Base-by-base conservation (phyloP, 176 grass and related monocot species). In the Echinochloa phyllopogon region DNA sequence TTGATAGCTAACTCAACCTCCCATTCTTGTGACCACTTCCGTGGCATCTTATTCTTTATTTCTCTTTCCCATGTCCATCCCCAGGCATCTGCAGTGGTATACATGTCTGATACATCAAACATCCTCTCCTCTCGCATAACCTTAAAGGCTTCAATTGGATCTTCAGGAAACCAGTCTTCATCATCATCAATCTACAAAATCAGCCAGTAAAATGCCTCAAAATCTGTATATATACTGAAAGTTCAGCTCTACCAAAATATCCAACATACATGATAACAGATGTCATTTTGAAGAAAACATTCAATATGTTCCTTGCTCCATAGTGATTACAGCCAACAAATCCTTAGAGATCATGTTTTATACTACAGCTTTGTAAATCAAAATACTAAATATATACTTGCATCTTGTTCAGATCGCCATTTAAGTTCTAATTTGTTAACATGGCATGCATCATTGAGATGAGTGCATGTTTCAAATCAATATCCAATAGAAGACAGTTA, bases 1-100 rank as follows among this genome's bases (percentile, higher is more conserved):
- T 94, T 98, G 58, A 98, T 94, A 81, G 96, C 93, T 61, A 98
- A 71, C 45, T 95, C 96, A 87, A 94, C 93, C 87, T 98, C 96
- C 93, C 96, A 98, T 90, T 95, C 96, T 89, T 98, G 96, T 75
- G 96, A 95, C 96, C 96, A 98, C 66, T 83, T 98, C 24, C 55
- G 83, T 11, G 96, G 96, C 93, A 91, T 95, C 88, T 86, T 95
- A 61, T 89, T 94, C 73, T 95, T 95, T 63, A 89, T 76, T 33
- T 98, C 93, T 72, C 50, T 95, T 86, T 98, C 96, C 96, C 96
- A 98, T 82, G 91, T 95, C 96, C 96, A 98, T 75, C 91, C 91
- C 96, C 93, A 98, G 72, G 91, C 96, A 95, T 98, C 93, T 49
- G 93, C 91, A 25, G 92, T 93, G 27, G 93, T 98, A 83, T 88